Evolutionary conservation across 768 basidiomycete species (phyloP), one percentile per base, ranked within the genome.

Genomic region (Austroboletus eburneus): DNA sequence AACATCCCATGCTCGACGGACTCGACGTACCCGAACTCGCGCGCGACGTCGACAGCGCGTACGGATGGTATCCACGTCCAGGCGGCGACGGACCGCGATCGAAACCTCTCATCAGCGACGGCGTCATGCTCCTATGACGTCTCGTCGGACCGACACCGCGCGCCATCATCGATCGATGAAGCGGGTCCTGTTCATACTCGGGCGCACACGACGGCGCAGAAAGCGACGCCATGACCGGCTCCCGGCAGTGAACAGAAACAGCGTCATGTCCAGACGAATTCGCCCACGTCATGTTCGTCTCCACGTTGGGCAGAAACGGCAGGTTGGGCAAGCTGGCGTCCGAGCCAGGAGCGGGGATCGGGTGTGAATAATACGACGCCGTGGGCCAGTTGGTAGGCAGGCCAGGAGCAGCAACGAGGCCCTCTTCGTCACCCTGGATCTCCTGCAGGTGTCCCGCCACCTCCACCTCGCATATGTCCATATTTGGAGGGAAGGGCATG

Each of bases 71-170:
- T 39, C 77, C 74, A 42, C 80, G 70, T 48, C 58, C 66, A 10
- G 68, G 69, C 33, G 68, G 69, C 22, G 80, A 77, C 48, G 74
- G 61, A 27, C 71, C 69, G 53, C 78, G 78, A 36, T 69, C 72
- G 43, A 73, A 78, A 43, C 68, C 74, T 43, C 81, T 73, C 38
- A 72, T 64, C 23, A 82, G 51, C 0, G 81, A 81, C 9, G 87
- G 87, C 8, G 87, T 90, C 76, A 85, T 86, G 63, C 85, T 87
- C 45, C 87, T 74, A 58, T 87, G 80, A 38, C 87, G 73, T 42
- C 85, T 70, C 38, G 81, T 73, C 9, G 85, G 83, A 9, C 85
- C 83, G n/a, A 75, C 27, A 27, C 45, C 57, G 10, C 59, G 58
- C 14, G 55, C 45, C 47, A 57, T 57, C 16, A 54, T 42, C 12